Base-by-base conservation (phyloP, 306 rosid genomes). In the Nissolia schottii region DNA sequence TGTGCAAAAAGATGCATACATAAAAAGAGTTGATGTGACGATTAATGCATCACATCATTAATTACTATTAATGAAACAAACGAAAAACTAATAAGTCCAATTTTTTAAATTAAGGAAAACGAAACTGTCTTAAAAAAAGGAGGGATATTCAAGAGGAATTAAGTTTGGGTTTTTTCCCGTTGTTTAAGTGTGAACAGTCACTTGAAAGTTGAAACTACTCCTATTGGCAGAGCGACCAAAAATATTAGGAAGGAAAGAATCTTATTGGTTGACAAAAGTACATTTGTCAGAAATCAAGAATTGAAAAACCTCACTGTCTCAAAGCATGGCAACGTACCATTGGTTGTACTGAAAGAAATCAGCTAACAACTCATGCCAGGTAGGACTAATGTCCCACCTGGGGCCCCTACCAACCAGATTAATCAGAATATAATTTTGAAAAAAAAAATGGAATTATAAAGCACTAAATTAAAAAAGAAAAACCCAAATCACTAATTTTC, bases 261-360 rank as follows among this genome's bases (percentile, higher is more conserved):
- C 32, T 67, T 27, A 69, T 70, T 56, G 76, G 66, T 57, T 25
- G 15, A 34, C 14, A 31, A 34, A 43, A 22, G 49, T 22, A 68
- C 24, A 53, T 20, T 1, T 35, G 76, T 46, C 59, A 37, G 15
- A 8, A 5, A 14, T 13, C 13, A 29, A 23, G 14, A 56, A 14
- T 40, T 2, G n/a, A 15, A 14, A 10, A 41, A 13, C 18, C 18
- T 14, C 20, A 63, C 2, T 49, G 29, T 18, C 54, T 24, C 46
- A 6, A 7, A 6, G 12, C 69, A 23, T 77, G 72, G 77, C 53
- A 16, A 22, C 13, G 70, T 63, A 63, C 73, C 19, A 64, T 71
- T 63, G 74, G 78, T 7, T 72, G 64, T 72, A 57, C 70, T 18
- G 14, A 48, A 56, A 72, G 31, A 65, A 34, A 46, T 64, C 45